Evolutionary conservation across 148 eudicot species (phyloP).

Genomic region (Euryodendron excelsum): DNA sequence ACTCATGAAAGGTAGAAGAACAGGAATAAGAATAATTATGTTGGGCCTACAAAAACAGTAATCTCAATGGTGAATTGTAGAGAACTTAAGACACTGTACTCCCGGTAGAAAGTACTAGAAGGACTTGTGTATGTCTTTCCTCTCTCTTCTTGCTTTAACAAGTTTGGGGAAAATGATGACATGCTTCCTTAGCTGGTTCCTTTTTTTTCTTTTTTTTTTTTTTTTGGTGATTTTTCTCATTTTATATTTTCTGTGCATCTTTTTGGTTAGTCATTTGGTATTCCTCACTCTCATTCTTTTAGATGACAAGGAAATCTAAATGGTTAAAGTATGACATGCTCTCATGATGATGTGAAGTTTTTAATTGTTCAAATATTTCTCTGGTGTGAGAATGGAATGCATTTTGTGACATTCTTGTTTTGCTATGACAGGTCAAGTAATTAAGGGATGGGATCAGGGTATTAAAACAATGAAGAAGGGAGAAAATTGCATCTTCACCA

Average conservation of each 20-base stretch:
- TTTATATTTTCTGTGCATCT: too few relatives aligned
- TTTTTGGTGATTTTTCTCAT: neutral
- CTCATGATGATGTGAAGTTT: neutral
- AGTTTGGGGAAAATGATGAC: neutral
- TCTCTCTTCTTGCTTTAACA: too few relatives aligned
- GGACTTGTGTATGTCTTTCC: neutral
- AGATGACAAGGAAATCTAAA: neutral
- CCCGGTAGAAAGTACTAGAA: too few relatives aligned
- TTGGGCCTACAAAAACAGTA: too few relatives aligned
- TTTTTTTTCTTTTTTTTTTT: neutral
- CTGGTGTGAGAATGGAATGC: neutral
- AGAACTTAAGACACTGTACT: too few relatives aligned
- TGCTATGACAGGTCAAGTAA: conserved; percentile 72
- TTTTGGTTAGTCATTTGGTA: too few relatives aligned
- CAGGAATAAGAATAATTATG: too few relatives aligned
- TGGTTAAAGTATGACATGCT: neutral
- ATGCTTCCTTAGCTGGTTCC: neutral
- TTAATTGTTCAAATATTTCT: neutral
- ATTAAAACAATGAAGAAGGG: conserved; percentile 98
- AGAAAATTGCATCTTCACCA: conserved; percentile 85
- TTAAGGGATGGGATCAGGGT: conserved; percentile 94
- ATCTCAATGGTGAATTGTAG: too few relatives aligned
- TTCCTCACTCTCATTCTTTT: neutral
- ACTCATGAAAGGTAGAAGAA: too few relatives aligned
- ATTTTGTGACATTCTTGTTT: neutral